phyloP scores from a whole-genome alignment of 1,139 yeast genomes.

The Geotrichum carabidarum region DNA sequence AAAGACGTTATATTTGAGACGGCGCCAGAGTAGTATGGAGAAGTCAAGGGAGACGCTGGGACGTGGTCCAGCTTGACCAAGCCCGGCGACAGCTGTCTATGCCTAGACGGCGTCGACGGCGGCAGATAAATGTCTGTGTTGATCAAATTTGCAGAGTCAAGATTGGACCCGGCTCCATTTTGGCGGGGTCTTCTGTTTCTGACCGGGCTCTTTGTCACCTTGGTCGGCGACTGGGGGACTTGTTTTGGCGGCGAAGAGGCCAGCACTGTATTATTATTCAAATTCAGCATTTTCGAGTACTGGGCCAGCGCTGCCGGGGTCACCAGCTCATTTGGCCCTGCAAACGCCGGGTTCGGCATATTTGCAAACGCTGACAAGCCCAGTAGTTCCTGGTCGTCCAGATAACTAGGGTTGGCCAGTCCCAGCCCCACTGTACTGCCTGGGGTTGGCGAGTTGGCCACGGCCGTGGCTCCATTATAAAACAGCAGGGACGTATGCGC shows the following conservation, averaged over 20 bases:
- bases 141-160: constrained; percentile 15
- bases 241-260: constrained; percentile 6
- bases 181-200: constrained; percentile 11
- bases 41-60: constrained; percentile 16
- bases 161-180: constrained; percentile 13
- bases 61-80: constrained; percentile 14
- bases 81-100: constrained; percentile 7
- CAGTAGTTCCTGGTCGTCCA: constrained; percentile 1
- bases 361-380: constrained; percentile 13
- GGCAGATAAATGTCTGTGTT: constrained; percentile 20
- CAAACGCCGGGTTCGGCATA: constrained; percentile 17
- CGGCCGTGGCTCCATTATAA: constrained; percentile 1
- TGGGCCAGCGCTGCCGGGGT: constrained; percentile 31
- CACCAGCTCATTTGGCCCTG: constrained; percentile 19
- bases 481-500: constrained; percentile 11
- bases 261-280: constrained; percentile 2
- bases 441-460: not conserved
- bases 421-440: constrained; percentile 10
- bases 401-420: not conserved
- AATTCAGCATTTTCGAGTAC: constrained; percentile 26
- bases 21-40: constrained; percentile 12
- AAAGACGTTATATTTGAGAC: constrained; percentile 9
- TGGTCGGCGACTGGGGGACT: constrained; percentile 13
- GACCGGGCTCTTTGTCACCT: constrained; percentile 16
- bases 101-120: constrained; percentile 21